Evolutionary conservation across 306 rosid genomes (phyloP).

Genomic region (Quercus agrifolia): DNA sequence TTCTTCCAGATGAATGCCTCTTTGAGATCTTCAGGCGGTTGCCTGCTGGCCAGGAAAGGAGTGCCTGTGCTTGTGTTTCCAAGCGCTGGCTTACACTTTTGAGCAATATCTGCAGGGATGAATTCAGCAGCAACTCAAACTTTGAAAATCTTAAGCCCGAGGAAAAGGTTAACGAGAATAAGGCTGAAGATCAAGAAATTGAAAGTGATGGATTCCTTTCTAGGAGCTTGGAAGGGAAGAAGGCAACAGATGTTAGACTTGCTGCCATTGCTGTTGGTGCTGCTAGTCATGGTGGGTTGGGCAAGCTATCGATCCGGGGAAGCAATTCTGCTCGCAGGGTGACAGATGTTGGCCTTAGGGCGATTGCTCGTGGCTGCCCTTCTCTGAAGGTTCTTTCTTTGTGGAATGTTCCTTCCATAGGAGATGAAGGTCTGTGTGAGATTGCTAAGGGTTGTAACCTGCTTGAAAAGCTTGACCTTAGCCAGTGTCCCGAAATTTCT

Average conservation of each 20-base stretch:
- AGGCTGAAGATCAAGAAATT: constrained; percentile 43
- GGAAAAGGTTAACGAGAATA: constrained; percentile 20
- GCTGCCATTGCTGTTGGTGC: constrained; percentile 90
- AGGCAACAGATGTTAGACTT: constrained; percentile 88
- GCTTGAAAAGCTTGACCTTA: constrained; percentile 77
- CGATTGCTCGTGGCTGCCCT: constrained; percentile 77
- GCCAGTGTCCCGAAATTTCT: constrained; percentile 60
- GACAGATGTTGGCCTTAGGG: constrained; percentile 71
- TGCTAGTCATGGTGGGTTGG: constrained; percentile 85
- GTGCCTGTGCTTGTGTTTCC: constrained; percentile 72
- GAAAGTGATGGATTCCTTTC: constrained; percentile 73
- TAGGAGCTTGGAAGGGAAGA: constrained; percentile 83
- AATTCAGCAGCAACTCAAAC: constrained; percentile 35
- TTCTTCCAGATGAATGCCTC: constrained; percentile 89
- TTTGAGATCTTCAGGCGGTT: constrained; percentile 91
- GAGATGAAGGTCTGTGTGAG: constrained; percentile 80
- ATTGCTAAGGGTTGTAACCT: constrained; percentile 63
- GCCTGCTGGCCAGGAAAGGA: constrained; percentile 74
- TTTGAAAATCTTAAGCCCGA: constrained; percentile 9
- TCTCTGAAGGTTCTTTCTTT: constrained; percentile 70
- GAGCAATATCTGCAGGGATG: constrained; percentile 58
- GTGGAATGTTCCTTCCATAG: constrained; percentile 55
- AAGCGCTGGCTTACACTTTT: constrained; percentile 89
- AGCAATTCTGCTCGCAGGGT: constrained; percentile 43
- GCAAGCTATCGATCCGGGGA: constrained; percentile 71